These are phyloP conservation scores for Pythium myriotylum DNA, from an alignment of 352 stramenopile genomes.

Conservation along the genomic window DNA sequence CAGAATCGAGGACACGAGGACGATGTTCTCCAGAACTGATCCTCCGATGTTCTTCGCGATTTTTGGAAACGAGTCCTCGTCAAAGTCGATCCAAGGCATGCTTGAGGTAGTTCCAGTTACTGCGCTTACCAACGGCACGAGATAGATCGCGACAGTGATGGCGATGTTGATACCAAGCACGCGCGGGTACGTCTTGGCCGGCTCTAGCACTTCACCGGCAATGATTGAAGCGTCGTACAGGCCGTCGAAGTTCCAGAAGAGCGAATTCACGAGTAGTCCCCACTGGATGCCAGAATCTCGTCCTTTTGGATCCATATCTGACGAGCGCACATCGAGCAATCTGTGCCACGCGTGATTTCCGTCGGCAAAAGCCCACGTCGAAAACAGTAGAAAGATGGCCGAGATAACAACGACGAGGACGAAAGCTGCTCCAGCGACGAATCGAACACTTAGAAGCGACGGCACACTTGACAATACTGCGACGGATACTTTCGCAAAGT, in stretches of 20 bases:
- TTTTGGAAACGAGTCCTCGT: conserved; percentile 8
- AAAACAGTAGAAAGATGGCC: conserved; percentile 42
- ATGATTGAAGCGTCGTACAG: conserved; percentile 85
- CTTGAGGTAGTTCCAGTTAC: not conserved
- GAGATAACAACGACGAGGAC: conserved; percentile 34
- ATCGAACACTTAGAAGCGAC: conserved; percentile 38
- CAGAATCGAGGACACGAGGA: conserved; percentile 42
- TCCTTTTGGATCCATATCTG: not conserved
- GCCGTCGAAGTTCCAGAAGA: conserved; percentile 93
- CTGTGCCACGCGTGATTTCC: conserved; percentile 35
- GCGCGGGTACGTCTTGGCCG: conserved; percentile 28
- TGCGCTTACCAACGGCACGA: conserved; percentile 18
- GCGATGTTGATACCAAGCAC: conserved; percentile 78
- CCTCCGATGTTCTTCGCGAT: conserved; percentile 40
- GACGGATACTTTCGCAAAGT: conserved; percentile 41
- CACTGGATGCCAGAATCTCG: conserved; percentile 41
- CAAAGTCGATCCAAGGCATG: conserved; percentile 2
- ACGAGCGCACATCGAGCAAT: not conserved
- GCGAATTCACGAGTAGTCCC: conserved; percentile 44
- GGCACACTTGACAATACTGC: conserved; percentile 37
- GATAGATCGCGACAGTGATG: conserved; percentile 45
- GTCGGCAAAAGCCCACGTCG: conserved; percentile 37
- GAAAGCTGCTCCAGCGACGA: conserved; percentile 30
- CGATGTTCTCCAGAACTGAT: conserved; percentile 67
- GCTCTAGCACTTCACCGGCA: conserved; percentile 80